Evolutionary conservation across 176 grass and related monocot species (phyloP), one percentile per base, ranked within the genome.

Genomic region (Aegilops speltoides): DNA sequence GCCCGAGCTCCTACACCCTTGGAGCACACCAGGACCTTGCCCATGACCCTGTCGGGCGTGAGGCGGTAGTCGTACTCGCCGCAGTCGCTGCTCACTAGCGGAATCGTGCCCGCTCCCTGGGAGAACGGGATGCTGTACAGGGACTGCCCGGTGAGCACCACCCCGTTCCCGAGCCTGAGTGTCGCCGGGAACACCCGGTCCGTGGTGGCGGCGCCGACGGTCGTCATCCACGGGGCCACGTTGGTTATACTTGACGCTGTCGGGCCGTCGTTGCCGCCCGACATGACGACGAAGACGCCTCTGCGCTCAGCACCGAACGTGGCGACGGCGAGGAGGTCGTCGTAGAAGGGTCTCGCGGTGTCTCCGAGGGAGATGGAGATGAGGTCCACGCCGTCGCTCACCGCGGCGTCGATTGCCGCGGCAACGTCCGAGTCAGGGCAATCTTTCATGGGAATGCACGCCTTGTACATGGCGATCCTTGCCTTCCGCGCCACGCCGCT

Each of bases 361-460:
- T 4, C 2, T 2, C 76, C 85, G 8, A 85, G 0, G 60, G 89
- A 91, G 2, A 91, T 9, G 6, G 81, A 88, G 1, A 91, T 31
- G 67, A 91, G 48, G 77, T 91, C 86, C 1, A 91, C 86, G 20
- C 89, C 89, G 28, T 91, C 89, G 22, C 43, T 32, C 23, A 88
- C 82, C 10, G 86, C 76, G 19, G 40, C 46, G 32, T 91, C 86
- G 12, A 91, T 37, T 0, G 82, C 86, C 22, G 37, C 29, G 34
- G 26, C 15, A 28, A 83, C 0, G 28, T 50, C 62, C 14, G 70
- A 23, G 0, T 15, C 5, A 3, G 4, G 6, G 37, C 37, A 56
- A 0, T 1, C 0, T 6, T 0, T 40, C 38, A 40, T 40, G 38
- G 38, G 6, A 6, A 3, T 3, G n/a, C 45, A 76, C 50, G 46